Percentiles rank a stretch among this genome's conserved stretches.
phyloP scores from a whole-genome alignment of 768 basidiomycete species.

The Tulasnella sp. region DNA sequence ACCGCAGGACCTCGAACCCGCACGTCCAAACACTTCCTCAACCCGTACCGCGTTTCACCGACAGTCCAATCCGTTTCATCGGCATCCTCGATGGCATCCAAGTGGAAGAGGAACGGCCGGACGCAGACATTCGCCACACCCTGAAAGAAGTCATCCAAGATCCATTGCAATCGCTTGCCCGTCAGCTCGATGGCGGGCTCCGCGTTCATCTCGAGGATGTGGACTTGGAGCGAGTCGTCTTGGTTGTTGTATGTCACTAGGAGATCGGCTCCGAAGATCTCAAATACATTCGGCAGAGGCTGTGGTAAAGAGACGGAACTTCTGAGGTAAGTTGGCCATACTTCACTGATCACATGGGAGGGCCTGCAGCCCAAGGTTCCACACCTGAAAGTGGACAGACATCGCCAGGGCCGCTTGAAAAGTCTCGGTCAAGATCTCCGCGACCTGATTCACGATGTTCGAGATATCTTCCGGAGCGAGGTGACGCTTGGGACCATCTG shows the following conservation, averaged over 20 bases:
- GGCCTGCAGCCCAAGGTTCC: neutral
- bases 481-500: slow-evolving; percentile 14
- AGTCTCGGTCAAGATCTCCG: slow-evolving; percentile 57
- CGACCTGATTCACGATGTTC: slow-evolving; percentile 49
- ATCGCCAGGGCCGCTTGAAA: slow-evolving; percentile 78
- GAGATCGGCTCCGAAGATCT: slow-evolving; percentile 91
- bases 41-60: slow-evolving; percentile 40
- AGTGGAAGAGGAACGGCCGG: slow-evolving; percentile 44
- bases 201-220: slow-evolving; percentile 83
- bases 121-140: slow-evolving; percentile 59
- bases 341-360: neutral
- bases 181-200: slow-evolving; percentile 95
- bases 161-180: slow-evolving; percentile 67
- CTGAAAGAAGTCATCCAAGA: slow-evolving; percentile 69
- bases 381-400: slow-evolving; percentile 76
- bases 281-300: slow-evolving; percentile 85
- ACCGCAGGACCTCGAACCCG: slow-evolving; percentile 31
- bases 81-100: neutral
- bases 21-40: slow-evolving; percentile 59
- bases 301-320: slow-evolving; percentile 27
- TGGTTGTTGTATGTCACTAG: slow-evolving; percentile 43
- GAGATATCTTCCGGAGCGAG: slow-evolving; percentile 34
- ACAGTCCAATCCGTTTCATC: slow-evolving; percentile 32
- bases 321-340: neutral
- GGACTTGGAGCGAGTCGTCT: slow-evolving; percentile 38